Conservation (phyloP, 306 rosid genomes). For the Begonia masoniana region DNA sequence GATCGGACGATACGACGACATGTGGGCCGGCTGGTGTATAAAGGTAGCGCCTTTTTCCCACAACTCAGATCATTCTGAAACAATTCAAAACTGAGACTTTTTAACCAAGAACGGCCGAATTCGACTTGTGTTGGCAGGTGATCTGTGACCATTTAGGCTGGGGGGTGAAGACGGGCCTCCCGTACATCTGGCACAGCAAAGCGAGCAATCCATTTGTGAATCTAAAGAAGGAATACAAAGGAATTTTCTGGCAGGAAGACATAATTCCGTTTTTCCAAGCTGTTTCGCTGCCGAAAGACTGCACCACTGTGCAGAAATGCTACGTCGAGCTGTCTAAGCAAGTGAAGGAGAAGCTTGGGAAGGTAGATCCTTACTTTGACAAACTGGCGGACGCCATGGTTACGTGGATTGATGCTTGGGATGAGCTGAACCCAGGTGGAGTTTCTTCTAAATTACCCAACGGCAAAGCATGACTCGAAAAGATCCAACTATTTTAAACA, state of each 20-base stretch:
- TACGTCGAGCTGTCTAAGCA: slow-evolving; percentile 72
- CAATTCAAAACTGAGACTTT: too few relatives aligned
- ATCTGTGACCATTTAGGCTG: slow-evolving; percentile 76
- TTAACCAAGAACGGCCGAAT: too few relatives aligned
- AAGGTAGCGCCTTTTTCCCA: slow-evolving; percentile 21
- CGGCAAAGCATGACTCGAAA: slow-evolving; percentile 16
- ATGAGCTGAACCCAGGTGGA: slow-evolving; percentile 34
- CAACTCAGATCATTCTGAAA: too few relatives aligned
- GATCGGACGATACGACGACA: slow-evolving; percentile 77
- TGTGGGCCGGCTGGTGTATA: slow-evolving; percentile 97
- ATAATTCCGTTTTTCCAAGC: slow-evolving; percentile 61
- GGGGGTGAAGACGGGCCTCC: slow-evolving; percentile 80
- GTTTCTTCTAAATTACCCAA: slow-evolving; percentile 18
- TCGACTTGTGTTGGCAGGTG: slow-evolving; percentile 16
- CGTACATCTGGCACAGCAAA: slow-evolving; percentile 61
- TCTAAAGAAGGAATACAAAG: slow-evolving; percentile 63
- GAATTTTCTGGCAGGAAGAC: slow-evolving; percentile 72
- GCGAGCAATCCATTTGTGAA: slow-evolving; percentile 66
- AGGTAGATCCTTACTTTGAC: slow-evolving; percentile 74
- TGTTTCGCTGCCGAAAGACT: slow-evolving; percentile 45
- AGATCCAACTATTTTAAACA: background rate
- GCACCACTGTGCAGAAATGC: slow-evolving; percentile 81
- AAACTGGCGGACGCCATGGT: slow-evolving; percentile 56
- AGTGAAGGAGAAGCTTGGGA: slow-evolving; percentile 73
- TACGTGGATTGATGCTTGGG: slow-evolving; percentile 61